Conservation (phyloP, 2,329 filamentous ascomycete genomes). For the Cladophialophora immunda region DNA sequence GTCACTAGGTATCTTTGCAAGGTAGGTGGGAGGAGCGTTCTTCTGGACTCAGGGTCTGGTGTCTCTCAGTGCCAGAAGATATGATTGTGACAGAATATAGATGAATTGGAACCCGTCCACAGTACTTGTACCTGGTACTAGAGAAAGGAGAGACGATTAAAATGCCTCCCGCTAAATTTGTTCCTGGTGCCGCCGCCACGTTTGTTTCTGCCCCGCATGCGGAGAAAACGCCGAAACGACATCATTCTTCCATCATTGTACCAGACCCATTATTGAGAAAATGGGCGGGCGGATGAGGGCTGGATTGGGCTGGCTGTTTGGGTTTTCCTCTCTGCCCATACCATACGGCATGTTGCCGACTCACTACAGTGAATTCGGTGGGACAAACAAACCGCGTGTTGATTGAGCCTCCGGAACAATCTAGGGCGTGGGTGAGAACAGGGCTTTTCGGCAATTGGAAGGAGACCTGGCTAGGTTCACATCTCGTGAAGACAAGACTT, state of each 20-base stretch:
- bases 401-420: not conserved
- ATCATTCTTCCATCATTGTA: constrained; percentile 16
- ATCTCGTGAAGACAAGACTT: not conserved
- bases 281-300: not conserved
- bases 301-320: not conserved
- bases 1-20: no score
- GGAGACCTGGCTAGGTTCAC: no score
- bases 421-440: not conserved
- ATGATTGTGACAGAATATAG: no score
- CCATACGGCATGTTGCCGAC: constrained; percentile 15
- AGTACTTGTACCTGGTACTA: no score
- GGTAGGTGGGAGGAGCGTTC: no score
- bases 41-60: no score
- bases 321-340: not conserved
- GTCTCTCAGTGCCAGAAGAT: no score
- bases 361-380: not conserved
- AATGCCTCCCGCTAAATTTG: no score
- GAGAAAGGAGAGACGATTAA: no score
- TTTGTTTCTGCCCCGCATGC: constrained; percentile 23
- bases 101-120: no score
- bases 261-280: not conserved
- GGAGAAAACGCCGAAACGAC: constrained; percentile 28
- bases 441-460: not conserved
- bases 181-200: no score
- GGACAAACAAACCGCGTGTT: not conserved